A percentile compares a stretch with the other conserved stretches of the same genome.
Conservation (phyloP, 768 basidiomycete genomes). For the Galerina marginata region DNA sequence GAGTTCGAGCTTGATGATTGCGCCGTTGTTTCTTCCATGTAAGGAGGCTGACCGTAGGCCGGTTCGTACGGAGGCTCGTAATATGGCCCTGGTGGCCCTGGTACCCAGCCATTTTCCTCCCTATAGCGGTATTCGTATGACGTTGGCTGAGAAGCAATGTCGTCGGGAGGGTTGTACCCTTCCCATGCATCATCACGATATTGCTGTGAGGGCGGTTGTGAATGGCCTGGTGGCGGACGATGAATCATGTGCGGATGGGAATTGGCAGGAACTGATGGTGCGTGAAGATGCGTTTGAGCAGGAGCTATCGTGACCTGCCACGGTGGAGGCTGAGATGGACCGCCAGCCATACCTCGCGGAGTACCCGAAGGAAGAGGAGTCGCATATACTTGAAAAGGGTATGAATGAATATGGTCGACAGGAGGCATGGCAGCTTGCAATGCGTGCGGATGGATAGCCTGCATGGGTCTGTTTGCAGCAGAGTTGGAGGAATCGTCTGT, state of each 20-base stretch:
- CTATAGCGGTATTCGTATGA: conserved; percentile 67
- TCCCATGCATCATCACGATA: conserved; percentile 64
- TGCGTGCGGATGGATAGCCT: conserved; percentile 25
- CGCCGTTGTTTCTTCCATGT: conserved; percentile 52
- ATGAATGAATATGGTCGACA: conserved; percentile 38
- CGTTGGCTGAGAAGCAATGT: conserved; percentile 50
- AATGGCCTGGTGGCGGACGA: conserved; percentile 40
- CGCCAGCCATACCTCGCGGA: conserved; percentile 51
- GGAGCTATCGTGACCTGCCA: conserved; percentile 75
- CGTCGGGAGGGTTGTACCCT: conserved; percentile 51
- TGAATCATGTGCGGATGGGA: conserved; percentile 45
- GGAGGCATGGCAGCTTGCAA: conserved; percentile 33
- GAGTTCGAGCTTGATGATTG: conserved; percentile 26
- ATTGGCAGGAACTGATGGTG: conserved; percentile 40
- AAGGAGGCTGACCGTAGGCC: conserved; percentile 45
- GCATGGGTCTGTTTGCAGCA: conserved; percentile 15
- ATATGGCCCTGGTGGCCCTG: conserved; percentile 51
- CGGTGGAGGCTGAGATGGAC: conserved; percentile 52
- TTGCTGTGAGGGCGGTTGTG: conserved; percentile 23
- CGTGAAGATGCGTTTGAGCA: conserved; percentile 64
- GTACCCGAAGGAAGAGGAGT: conserved; percentile 38
- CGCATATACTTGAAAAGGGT: conserved; percentile 46
- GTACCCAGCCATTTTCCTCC: conserved; percentile 57
- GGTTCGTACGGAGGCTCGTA: conserved; percentile 68
- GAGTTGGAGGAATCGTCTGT: conserved; percentile 10